phyloP scores from a whole-genome alignment of 1,284 basidiomycete species.

The Ustilago trichophora region DNA sequence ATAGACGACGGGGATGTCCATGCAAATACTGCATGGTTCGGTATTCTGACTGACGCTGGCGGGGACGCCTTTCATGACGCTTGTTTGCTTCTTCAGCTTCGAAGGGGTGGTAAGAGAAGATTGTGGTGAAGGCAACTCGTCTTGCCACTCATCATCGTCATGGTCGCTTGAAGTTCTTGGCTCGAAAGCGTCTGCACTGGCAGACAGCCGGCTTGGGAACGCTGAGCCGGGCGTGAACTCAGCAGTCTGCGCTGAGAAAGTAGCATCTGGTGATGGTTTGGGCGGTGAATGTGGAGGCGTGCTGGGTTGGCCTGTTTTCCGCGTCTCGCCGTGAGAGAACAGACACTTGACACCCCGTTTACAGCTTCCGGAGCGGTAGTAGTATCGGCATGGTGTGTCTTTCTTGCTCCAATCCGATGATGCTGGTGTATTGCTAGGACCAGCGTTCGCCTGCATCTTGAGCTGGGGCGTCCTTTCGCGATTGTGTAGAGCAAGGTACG shows the following conservation, averaged over 20 bases:
- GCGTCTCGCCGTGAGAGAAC: constrained; percentile 23
- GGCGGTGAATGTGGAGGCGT: neutral
- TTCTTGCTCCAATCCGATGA: neutral
- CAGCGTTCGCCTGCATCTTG: constrained; percentile 17
- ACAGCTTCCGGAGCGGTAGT: constrained; percentile 34
- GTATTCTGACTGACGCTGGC: constrained; percentile 11
- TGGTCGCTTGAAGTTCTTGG: neutral
- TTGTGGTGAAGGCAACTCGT: neutral
- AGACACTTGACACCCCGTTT: constrained; percentile 27
- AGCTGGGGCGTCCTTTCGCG: neutral
- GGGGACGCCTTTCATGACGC: constrained; percentile 9
- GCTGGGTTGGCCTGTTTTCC: neutral
- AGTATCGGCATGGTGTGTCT: constrained; percentile 28
- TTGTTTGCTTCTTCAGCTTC: neutral
- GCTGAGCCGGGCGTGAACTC: constrained; percentile 5
- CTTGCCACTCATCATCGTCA: constrained; percentile 15
- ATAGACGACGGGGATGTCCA: constrained; percentile 33
- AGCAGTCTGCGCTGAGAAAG: constrained; percentile 8
- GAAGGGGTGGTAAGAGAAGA: neutral
- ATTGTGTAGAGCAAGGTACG: too few species aligned
- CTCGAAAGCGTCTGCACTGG: constrained; percentile 12
- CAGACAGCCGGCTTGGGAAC: constrained; percentile 5
- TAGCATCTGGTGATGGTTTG: neutral
- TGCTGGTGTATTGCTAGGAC: neutral
- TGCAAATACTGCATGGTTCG: constrained; percentile 38